Evolutionary conservation across 192 early-diverging fungal genomes (phyloP).

Genomic region (Umbelopsis isabellina): DNA sequence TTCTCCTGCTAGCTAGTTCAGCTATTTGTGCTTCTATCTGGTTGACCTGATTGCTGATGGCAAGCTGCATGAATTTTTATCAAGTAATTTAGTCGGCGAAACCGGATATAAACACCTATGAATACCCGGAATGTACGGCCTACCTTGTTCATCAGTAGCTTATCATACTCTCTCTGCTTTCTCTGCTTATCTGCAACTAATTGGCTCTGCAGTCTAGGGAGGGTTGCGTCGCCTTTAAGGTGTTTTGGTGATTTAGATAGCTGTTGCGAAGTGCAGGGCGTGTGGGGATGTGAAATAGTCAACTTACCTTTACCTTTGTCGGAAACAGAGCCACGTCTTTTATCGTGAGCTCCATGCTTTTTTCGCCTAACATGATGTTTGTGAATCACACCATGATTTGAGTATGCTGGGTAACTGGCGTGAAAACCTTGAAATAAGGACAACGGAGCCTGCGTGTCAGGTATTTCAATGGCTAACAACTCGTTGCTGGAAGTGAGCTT

Average conservation of each 20-base stretch:
- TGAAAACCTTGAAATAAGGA: slow-evolving; percentile 62
- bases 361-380: slow-evolving; percentile 33
- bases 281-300: not conserved
- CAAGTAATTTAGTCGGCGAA: slow-evolving; percentile 5
- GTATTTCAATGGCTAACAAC: slow-evolving; percentile 51
- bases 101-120: not conserved
- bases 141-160: slow-evolving; percentile 56
- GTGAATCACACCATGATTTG: slow-evolving; percentile 32
- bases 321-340: not conserved
- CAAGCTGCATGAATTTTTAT: slow-evolving; percentile 34
- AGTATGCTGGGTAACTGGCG: slow-evolving; percentile 54
- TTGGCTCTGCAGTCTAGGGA: slow-evolving; percentile 22
- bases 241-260: not conserved
- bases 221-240: not conserved
- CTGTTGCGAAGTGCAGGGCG: no score
- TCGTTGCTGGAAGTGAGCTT: slow-evolving; percentile 37
- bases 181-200: slow-evolving; percentile 54
- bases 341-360: slow-evolving; percentile 8
- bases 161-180: slow-evolving; percentile 53
- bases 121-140: not conserved
- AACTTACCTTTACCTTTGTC: slow-evolving; percentile 20
- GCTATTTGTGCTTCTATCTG: slow-evolving; percentile 54
- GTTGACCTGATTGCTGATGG: slow-evolving; percentile 46
- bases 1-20: slow-evolving; percentile 45
- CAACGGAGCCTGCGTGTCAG: slow-evolving; percentile 52